Base-by-base conservation (phyloP, 306 rosid genomes). In the Calophaca sinica region DNA sequence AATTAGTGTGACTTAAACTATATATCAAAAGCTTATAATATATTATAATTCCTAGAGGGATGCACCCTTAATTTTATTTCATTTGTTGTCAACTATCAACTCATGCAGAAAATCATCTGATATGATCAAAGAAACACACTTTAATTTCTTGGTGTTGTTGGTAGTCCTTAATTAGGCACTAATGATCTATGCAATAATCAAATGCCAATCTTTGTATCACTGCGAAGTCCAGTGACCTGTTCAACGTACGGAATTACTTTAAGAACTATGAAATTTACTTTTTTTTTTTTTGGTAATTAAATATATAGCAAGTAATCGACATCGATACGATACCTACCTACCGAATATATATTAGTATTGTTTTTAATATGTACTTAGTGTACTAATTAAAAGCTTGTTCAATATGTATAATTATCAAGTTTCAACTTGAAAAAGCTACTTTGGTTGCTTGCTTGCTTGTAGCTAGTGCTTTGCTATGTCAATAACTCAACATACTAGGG, bases 1-100 rank as follows among this genome's bases (percentile, higher is more conserved):
- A 51, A 69, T 69, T 69, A 52, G 76, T 8, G 88, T 89, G 2
- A 89, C 90, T 59, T 87, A 58, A 78, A 67, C 9, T 67, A 28
- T 62, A 52, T 66, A 45, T 29, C 4, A 15, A 31, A 11, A 6
- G 28, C 29, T 46, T 67, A 29, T 29, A n/a, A 6, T 26, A 66
- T 55, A 51, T 38, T 67, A 29, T 46, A 39, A 7, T 67, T 65
- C 2, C 0, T 58, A 6, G 64, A 32, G 50, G 7, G 46, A 5
- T 44, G 52, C 28, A 20, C 13, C 36, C 33, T 64, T 33, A 20
- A 20, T 4, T 64, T 39, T 63, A 28, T 63, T 9, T 13, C 10
- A 20, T 64, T 64, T 42, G 46, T 64, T 84, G 51, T 79, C 51
- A 35, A 66, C 4, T 55, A 63, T 73, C 59, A 70, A 52, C 62